Percentiles rank a stretch among this genome's conserved stretches.
phyloP scores from a whole-genome alignment of 2,329 filamentous ascomycete species.

The Akanthomyces lecanii region DNA sequence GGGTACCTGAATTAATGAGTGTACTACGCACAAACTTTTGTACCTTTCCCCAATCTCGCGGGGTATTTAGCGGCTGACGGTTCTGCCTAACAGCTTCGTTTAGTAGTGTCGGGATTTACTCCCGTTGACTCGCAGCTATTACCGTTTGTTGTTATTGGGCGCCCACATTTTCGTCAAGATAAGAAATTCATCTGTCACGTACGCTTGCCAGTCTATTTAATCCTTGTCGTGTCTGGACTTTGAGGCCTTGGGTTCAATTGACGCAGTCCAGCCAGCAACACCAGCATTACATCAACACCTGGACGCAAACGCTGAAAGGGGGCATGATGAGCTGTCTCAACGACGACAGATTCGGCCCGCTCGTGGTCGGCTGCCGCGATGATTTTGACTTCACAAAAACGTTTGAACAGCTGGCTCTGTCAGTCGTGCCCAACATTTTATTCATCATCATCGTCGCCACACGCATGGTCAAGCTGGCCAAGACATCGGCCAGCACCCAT shows the following conservation, averaged over 20 bases:
- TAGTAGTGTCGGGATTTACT: not conserved
- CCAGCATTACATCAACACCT: not conserved
- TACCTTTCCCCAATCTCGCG: not conserved
- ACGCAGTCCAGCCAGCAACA: no score
- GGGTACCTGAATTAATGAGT: not conserved
- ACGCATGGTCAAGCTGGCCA: not conserved
- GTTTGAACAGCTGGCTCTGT: constrained; percentile 6
- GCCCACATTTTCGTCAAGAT: not conserved
- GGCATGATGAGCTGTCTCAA: constrained; percentile 5
- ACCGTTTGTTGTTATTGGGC: not conserved
- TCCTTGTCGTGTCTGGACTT: not conserved
- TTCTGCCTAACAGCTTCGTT: constrained; percentile 8
- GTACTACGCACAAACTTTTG: not conserved
- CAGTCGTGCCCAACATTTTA: not conserved
- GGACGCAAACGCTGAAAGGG: not conserved
- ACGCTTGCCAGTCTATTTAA: not conserved
- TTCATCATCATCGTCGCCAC: constrained; percentile 1
- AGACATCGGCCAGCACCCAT: not conserved
- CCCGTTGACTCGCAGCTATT: not conserved
- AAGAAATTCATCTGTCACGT: not conserved
- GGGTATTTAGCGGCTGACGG: not conserved
- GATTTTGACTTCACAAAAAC: constrained; percentile 14
- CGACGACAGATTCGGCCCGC: not conserved
- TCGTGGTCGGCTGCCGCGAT: constrained; percentile 10
- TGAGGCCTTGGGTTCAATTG: not conserved